Evolutionary conservation across 2,329 filamentous ascomycete species (phyloP).

Genomic region (Calonectria henricotiae): DNA sequence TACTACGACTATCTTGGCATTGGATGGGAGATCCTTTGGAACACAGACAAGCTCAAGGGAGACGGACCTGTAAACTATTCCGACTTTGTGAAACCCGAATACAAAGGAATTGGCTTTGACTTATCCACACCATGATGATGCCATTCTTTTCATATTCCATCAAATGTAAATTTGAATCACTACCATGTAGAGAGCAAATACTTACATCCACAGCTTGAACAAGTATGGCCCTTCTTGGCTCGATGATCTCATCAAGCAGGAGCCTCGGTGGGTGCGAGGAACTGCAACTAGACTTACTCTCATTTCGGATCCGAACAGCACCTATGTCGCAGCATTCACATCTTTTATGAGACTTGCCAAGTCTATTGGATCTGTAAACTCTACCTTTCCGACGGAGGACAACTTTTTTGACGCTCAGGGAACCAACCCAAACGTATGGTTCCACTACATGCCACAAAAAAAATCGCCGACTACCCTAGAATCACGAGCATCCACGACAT

Average conservation of each 20-base stretch:
- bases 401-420: background rate
- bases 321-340: constrained; percentile 4
- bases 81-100: constrained; percentile 3
- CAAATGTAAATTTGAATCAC: background rate
- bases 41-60: background rate
- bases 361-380: background rate
- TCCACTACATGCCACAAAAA: background rate
- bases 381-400: background rate
- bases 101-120: constrained; percentile 7
- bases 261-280: constrained; percentile 4
- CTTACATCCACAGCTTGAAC: background rate
- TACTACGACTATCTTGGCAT: background rate
- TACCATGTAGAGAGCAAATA: background rate
- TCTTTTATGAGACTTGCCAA: background rate
- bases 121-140: background rate
- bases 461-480: too few species aligned
- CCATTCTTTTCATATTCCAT: background rate
- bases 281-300: background rate
- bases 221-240: constrained; percentile 2
- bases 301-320: background rate
- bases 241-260: background rate
- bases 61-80: background rate
- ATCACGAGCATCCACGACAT: too few species aligned
- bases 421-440: background rate
- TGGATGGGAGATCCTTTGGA: constrained; percentile 6